Conservation (phyloP, 2,329 filamentous ascomycete species). For the Bipolaris victoriae region DNA sequence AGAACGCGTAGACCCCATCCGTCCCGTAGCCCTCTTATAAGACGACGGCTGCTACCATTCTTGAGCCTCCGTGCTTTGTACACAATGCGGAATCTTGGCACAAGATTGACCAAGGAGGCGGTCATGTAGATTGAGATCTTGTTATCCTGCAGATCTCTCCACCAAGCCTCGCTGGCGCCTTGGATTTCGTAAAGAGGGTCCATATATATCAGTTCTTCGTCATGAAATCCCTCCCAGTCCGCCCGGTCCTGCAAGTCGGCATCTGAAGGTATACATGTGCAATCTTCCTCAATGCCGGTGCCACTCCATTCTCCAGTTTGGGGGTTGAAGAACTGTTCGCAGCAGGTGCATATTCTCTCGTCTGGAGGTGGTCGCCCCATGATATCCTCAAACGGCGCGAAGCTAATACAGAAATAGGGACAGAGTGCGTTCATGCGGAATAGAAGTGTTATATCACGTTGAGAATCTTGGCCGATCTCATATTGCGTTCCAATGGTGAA, state of each 20-base stretch:
- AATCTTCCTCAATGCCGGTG: too few species aligned
- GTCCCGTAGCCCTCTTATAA: background rate
- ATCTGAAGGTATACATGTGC: too few species aligned
- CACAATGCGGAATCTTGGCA: background rate
- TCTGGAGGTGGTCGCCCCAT: background rate
- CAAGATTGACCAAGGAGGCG: background rate
- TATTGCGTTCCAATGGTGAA: background rate
- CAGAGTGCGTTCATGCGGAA: background rate
- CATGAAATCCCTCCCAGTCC: background rate
- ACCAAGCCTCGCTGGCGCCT: background rate
- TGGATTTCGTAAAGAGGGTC: background rate
- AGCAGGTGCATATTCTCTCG: background rate
- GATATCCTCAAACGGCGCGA: background rate
- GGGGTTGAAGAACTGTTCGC: background rate
- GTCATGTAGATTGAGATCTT: background rate
- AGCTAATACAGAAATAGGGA: background rate
- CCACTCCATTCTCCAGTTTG: too few species aligned
- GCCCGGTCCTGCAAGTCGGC: background rate
- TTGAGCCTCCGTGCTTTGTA: background rate
- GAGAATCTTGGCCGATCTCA: background rate
- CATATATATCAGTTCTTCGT: background rate
- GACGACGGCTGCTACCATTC: background rate
- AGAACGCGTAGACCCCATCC: background rate
- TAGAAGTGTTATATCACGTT: background rate
- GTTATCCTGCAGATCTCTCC: background rate